Percentiles rank a stretch among this genome's conserved stretches.
Evolutionary conservation across 345 rosid species (phyloP).

Genomic region (Eucalyptus paniculata): DNA sequence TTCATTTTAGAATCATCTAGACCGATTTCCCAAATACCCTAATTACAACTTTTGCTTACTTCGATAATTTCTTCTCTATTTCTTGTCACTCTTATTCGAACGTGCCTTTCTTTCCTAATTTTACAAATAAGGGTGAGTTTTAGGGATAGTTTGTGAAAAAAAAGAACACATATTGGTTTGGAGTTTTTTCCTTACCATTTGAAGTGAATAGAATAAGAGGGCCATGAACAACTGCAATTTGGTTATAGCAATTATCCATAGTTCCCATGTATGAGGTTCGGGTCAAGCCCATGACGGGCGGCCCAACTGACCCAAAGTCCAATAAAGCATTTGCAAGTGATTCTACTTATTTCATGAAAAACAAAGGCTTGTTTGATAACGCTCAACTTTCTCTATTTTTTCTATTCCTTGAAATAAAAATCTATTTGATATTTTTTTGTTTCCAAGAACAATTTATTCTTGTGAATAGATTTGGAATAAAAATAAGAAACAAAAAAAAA

Average conservation of each 20-base stretch:
- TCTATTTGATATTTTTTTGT: too few species aligned
- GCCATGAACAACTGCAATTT: neutral
- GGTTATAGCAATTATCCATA: neutral
- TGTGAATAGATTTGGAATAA: too few species aligned
- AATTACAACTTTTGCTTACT: neutral
- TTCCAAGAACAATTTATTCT: rapidly evolving
- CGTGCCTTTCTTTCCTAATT: too few species aligned
- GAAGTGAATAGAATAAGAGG: neutral
- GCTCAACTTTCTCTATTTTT: too few species aligned
- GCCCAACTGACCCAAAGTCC: too few species aligned
- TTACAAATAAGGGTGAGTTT: neutral
- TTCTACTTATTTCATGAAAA: too few species aligned
- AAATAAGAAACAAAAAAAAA: too few species aligned
- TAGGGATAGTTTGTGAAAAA: neutral
- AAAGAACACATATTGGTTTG: neutral
- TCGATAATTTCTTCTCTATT: neutral
- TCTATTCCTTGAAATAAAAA: too few species aligned
- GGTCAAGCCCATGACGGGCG: too few species aligned
- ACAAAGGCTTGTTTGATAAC: too few species aligned
- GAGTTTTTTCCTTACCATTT: neutral
- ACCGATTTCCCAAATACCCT: neutral
- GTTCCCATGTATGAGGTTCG: too few species aligned
- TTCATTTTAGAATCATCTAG: neutral
- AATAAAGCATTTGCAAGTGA: too few species aligned
- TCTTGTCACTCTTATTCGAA: neutral